Percentiles rank a stretch among this genome's conserved stretches.
Conservation (phyloP, 2,329 filamentous ascomycete species). For the Whalleya microplaca region DNA sequence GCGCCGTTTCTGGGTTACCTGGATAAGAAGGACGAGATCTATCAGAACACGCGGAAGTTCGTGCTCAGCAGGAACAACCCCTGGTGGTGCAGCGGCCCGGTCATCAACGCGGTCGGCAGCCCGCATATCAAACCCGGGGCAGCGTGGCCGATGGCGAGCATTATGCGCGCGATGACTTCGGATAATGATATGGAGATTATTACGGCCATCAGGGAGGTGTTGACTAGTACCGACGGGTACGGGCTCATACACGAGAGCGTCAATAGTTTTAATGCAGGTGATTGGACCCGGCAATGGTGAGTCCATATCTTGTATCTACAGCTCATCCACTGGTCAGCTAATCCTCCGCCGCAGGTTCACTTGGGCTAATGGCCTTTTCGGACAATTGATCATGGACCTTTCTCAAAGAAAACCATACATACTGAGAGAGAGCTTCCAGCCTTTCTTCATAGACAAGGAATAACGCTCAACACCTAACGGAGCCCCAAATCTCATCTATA, state of each 20-base stretch:
- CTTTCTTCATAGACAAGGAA: slow-evolving; percentile 15
- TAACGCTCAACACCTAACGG: neutral
- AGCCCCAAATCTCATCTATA: too few relatives aligned
- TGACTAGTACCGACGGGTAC: slow-evolving; percentile 71
- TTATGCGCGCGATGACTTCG: slow-evolving; percentile 59
- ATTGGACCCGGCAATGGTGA: slow-evolving; percentile 51
- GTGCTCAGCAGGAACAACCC: slow-evolving; percentile 77
- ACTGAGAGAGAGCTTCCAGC: slow-evolving; percentile 43
- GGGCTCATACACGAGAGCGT: slow-evolving; percentile 84
- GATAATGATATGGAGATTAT: slow-evolving; percentile 76
- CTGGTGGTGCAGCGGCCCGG: slow-evolving; percentile 70
- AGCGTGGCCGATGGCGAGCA: slow-evolving; percentile 61
- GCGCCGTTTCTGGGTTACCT: slow-evolving; percentile 68
- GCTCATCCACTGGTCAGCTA: neutral
- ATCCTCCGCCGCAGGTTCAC: slow-evolving; percentile 68
- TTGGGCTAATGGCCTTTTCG: slow-evolving; percentile 88
- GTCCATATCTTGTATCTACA: slow-evolving; percentile 12
- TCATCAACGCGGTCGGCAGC: slow-evolving; percentile 74
- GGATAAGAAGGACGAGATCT: slow-evolving; percentile 62
- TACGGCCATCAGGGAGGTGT: slow-evolving; percentile 62
- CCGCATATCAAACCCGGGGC: slow-evolving; percentile 64
- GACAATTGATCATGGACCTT: slow-evolving; percentile 79
- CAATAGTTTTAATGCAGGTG: slow-evolving; percentile 61
- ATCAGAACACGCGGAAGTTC: slow-evolving; percentile 80
- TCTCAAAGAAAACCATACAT: slow-evolving; percentile 68